Conservation (phyloP, 768 basidiomycete species). For the Phaeotremella skinneri region DNA sequence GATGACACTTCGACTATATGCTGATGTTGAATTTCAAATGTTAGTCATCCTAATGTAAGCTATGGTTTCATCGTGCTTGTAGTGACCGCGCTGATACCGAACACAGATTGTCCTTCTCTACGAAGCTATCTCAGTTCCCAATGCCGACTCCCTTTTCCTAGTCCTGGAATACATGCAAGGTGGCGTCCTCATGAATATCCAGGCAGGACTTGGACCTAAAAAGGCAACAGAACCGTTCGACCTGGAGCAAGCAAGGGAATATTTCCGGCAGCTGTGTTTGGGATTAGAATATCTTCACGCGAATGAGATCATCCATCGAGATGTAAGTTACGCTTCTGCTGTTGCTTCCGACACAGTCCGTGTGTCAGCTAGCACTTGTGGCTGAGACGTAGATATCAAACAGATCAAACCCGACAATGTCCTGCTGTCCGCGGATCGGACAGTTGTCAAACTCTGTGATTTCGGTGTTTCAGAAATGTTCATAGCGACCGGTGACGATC, state of each 20-base stretch:
- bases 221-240: slow-evolving; percentile 33
- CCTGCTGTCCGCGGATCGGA: slow-evolving; percentile 42
- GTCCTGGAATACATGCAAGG: slow-evolving; percentile 52
- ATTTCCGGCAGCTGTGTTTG: slow-evolving; percentile 50
- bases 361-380: too few relatives aligned
- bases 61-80: not conserved
- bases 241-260: slow-evolving; percentile 34
- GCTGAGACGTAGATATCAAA: not conserved
- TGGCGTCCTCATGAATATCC: slow-evolving; percentile 48
- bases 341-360: not conserved
- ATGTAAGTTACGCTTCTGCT: slow-evolving; percentile 43
- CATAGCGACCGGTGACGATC: slow-evolving; percentile 42
- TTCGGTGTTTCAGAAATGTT: slow-evolving; percentile 54
- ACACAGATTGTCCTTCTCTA: slow-evolving; percentile 50
- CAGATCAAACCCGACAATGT: slow-evolving; percentile 53
- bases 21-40: slow-evolving; percentile 15
- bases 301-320: slow-evolving; percentile 51
- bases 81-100: not conserved
- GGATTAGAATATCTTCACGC: slow-evolving; percentile 52
- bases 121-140: slow-evolving; percentile 52
- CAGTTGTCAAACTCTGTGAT: slow-evolving; percentile 51
- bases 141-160: slow-evolving; percentile 49
- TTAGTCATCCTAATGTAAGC: slow-evolving; percentile 51
- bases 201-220: slow-evolving; percentile 22
- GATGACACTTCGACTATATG: not conserved